phyloP scores from a whole-genome alignment of 768 basidiomycete species.

The Russula olivacea region DNA sequence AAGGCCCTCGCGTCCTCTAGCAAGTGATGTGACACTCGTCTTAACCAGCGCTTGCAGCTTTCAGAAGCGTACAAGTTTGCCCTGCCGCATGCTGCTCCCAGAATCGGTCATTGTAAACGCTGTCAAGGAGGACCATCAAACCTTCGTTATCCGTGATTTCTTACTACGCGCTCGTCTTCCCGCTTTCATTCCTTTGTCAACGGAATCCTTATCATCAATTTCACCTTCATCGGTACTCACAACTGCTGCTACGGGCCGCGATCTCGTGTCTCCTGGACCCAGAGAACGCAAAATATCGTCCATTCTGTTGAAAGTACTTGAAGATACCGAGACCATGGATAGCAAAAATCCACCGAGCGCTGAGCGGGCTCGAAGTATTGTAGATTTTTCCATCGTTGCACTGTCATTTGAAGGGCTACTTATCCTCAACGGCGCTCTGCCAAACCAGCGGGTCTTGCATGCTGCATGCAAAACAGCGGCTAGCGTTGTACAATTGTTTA shows the following conservation, averaged over 20 bases:
- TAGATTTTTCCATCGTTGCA: constrained; percentile 65
- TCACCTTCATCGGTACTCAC: background rate
- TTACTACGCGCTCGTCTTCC: constrained; percentile 62
- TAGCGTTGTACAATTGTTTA: constrained; percentile 37
- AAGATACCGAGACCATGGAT: constrained; percentile 42
- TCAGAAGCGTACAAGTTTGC: constrained; percentile 39
- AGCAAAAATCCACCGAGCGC: constrained; percentile 40
- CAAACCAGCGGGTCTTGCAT: constrained; percentile 58
- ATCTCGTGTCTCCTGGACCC: constrained; percentile 43
- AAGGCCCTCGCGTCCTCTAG: constrained; percentile 47
- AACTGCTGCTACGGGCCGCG: constrained; percentile 22
- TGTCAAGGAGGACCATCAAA: constrained; percentile 52
- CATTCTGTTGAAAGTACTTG: constrained; percentile 59
- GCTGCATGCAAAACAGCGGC: constrained; percentile 49
- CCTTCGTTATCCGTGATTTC: constrained; percentile 61
- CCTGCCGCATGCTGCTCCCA: constrained; percentile 55
- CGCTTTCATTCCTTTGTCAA: constrained; percentile 27
- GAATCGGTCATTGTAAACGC: constrained; percentile 59
- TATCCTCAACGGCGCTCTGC: constrained; percentile 54
- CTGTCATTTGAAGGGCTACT: constrained; percentile 67
- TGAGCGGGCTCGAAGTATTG: constrained; percentile 55
- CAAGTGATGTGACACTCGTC: constrained; percentile 57
- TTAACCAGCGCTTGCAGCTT: constrained; percentile 61
- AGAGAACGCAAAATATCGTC: constrained; percentile 58
- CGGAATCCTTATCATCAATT: constrained; percentile 5